Percentiles rank a stretch among this genome's conserved stretches.
Conservation (phyloP, 768 basidiomycete genomes). For the Boletellus emodensis region DNA sequence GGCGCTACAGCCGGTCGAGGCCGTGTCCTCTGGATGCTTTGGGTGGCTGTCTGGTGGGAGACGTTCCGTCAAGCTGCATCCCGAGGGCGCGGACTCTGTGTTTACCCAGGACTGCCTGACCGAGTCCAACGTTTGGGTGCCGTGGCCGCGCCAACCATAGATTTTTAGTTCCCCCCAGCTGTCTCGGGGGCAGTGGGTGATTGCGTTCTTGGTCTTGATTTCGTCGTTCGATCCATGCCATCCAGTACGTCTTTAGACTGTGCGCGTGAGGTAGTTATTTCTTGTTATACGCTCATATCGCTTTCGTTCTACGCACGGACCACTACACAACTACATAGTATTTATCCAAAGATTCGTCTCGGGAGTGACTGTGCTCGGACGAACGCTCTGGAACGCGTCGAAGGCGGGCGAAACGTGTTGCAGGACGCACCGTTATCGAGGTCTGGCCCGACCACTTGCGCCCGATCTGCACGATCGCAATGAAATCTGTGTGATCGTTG, state of each 20-base stretch:
- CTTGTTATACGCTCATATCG: too few relatives aligned
- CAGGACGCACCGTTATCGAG: too few relatives aligned
- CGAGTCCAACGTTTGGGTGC: constrained; percentile 15
- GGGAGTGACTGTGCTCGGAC: too few relatives aligned
- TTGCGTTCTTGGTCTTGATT: background rate
- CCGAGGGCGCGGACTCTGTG: background rate
- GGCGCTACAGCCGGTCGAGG: constrained; percentile 21
- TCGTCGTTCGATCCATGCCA: background rate
- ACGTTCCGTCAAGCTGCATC: constrained; percentile 4
- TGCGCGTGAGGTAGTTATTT: background rate
- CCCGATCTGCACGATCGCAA: constrained; percentile 1
- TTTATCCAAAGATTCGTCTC: too few relatives aligned
- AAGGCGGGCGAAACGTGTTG: too few relatives aligned
- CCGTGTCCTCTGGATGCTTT: constrained; percentile 19
- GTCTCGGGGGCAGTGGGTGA: background rate
- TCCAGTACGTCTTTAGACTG: background rate
- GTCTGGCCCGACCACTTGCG: background rate
- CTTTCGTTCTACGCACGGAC: too few relatives aligned
- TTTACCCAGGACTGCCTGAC: constrained; percentile 12
- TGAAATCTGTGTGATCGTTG: background rate
- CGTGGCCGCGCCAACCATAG: constrained; percentile 4
- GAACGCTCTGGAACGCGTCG: too few relatives aligned
- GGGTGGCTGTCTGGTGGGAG: constrained; percentile 10
- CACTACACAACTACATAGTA: too few relatives aligned
- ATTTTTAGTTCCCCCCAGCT: too few relatives aligned